These are phyloP conservation scores for Saccharomycopsis malanga DNA, from an alignment of 805 yeast species.

Conservation along the genomic window DNA sequence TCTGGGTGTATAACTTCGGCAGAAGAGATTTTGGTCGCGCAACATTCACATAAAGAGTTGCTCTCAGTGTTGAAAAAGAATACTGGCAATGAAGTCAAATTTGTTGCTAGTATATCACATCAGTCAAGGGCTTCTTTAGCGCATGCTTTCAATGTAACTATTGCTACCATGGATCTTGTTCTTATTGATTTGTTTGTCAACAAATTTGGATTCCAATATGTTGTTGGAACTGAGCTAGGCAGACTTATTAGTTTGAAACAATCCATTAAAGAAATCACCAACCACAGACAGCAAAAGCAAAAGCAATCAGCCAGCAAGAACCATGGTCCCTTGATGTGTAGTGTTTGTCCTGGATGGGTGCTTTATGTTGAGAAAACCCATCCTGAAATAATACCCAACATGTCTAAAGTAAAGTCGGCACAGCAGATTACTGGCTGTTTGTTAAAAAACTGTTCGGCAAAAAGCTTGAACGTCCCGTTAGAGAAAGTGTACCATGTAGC, in stretches of 20 bases:
- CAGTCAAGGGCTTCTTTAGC: conserved; percentile 83
- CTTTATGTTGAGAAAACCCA: conserved; percentile 94
- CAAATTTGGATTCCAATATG: conserved; percentile 58
- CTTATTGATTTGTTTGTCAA: conserved; percentile 51
- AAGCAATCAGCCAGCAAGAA: conserved; percentile 16
- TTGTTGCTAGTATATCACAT: conserved; percentile 77
- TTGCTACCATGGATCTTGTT: conserved; percentile 54
- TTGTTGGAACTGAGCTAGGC: conserved; percentile 83
- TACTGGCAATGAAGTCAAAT: conserved; percentile 26
- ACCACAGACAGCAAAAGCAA: conserved; percentile 12
- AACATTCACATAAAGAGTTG: conserved; percentile 81
- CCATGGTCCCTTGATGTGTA: conserved; percentile 51
- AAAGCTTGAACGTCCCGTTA: conserved; percentile 28
- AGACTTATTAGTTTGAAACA: conserved; percentile 56
- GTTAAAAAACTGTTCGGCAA: conserved; percentile 45
- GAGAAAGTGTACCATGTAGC: conserved; percentile 66
- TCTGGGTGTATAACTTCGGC: conserved; percentile 96
- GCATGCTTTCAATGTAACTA: conserved; percentile 46
- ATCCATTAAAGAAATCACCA: conserved; percentile 35
- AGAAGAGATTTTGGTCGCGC: conserved; percentile 87
- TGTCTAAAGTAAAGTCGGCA: conserved; percentile 78
- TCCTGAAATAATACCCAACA: conserved; percentile 64
- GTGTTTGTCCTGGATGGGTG: conserved; percentile 95
- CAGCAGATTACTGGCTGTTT: conserved; percentile 88
- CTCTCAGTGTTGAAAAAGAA: conserved; percentile 43